phyloP scores from a whole-genome alignment of 306 rosid genomes.

The Citrullus mucosospermus region DNA sequence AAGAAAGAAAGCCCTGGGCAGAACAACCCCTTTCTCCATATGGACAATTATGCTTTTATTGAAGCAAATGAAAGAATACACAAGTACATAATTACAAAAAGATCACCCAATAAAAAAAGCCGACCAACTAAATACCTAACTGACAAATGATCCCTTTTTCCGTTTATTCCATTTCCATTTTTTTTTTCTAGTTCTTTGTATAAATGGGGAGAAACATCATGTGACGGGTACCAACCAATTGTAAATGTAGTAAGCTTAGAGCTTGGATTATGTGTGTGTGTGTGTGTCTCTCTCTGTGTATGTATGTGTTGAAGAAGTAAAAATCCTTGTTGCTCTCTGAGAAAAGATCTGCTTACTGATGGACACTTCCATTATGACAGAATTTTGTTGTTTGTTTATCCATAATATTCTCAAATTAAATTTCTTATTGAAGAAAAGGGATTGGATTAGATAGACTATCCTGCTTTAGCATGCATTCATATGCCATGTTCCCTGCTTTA shows the following conservation, averaged over 20 bases:
- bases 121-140: too few relatives aligned
- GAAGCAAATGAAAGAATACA: too few relatives aligned
- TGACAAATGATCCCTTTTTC: neutral
- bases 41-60: too few relatives aligned
- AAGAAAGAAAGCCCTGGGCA: too few relatives aligned
- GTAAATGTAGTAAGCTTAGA: neutral
- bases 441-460: neutral
- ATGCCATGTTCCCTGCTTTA: neutral
- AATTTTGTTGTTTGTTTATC: neutral
- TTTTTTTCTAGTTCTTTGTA: neutral
- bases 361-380: neutral
- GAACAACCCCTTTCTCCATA: too few relatives aligned
- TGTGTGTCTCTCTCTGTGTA: too few relatives aligned
- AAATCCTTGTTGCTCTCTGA: neutral
- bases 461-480: neutral
- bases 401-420: neutral
- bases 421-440: neutral
- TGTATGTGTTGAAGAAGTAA: neutral
- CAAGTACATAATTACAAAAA: too few relatives aligned
- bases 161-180: neutral
- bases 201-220: neutral
- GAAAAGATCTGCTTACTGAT: neutral
- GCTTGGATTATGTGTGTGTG: neutral
- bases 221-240: neutral
- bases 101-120: too few relatives aligned